Base-by-base conservation (phyloP, 176 grass and related monocot genomes). In the Aechmea fasciata region DNA sequence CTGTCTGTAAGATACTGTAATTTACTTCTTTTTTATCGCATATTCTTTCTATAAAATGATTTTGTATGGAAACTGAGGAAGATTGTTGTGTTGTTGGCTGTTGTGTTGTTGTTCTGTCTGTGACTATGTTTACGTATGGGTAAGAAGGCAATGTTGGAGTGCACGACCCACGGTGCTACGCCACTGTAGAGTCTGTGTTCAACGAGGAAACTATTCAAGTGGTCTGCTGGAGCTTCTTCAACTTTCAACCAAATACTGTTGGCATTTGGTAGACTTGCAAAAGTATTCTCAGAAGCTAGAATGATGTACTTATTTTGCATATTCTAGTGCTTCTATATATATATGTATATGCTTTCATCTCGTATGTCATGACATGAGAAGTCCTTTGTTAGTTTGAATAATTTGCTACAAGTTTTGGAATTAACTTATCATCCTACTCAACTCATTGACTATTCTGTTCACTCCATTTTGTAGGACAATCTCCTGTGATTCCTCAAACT, bases 31-130 rank as follows among this genome's bases (percentile, higher is more conserved):
- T 5, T 66, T 20, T 51, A 50, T 12, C 66, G 63, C 28, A 9
- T 13, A 47, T 65, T 25, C 49, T 69, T 77, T 49, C 62, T 61
- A 24, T 15, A 41, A 69, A 48, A 68, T 68, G 3, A 69, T 77
- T 59, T 77, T 28, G 26, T 77, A 69, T 77, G 75, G 65, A 77
- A 69, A 77, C 75, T 77, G 75, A 77, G 52, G 52, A 77, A 18
- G 65, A 69, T 77, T 77, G 51, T 77, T 77, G 65, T 77, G 75
- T 77, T 69, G 73, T 77, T 77, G 75, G 75, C 75, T 77, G 75
- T 77, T 77, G 66, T 77, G 63, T 77, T 51, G 66, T 65, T 77
- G 52, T 52, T 59, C 52, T 77, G 51, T 57, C 19, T 77, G 65
- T 69, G 49, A 77, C 52, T 77, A n/a, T 66, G 47, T 77, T 69